A percentile compares a stretch with the other conserved stretches of the same genome.
These are phyloP conservation scores for Leccinellum albellum DNA, from an alignment of 768 basidiomycete species.

Conservation along the genomic window DNA sequence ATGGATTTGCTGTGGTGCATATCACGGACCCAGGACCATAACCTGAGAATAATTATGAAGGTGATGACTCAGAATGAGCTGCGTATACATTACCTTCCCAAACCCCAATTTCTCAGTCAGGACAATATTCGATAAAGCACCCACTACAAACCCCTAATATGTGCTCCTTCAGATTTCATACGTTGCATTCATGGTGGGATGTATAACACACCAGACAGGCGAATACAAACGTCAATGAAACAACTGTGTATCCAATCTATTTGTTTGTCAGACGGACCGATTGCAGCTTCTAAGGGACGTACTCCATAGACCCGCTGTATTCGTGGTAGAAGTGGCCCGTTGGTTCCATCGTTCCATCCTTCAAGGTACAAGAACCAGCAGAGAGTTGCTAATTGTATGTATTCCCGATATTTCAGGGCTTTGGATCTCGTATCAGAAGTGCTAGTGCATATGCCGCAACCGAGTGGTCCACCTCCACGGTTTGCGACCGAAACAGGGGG, in stretches of 20 bases:
- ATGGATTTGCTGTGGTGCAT: neutral
- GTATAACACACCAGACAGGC: constrained; percentile 37
- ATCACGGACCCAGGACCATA: constrained; percentile 34
- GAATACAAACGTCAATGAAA: constrained; percentile 56
- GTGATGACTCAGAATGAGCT: neutral
- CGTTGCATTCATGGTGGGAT: neutral
- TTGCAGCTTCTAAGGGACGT: neutral
- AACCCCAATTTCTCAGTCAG: constrained; percentile 43
- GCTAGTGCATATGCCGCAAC: neutral
- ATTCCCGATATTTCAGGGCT: constrained; percentile 12
- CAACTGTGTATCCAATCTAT: constrained; percentile 48
- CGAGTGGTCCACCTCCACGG: neutral
- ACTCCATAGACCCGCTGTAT: constrained; percentile 59
- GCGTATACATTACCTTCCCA: constrained; percentile 32
- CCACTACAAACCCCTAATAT: constrained; percentile 40
- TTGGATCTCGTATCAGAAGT: constrained; percentile 1
- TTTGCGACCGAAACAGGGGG: neutral
- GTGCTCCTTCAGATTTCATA: constrained; percentile 16
- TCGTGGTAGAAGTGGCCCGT: constrained; percentile 70
- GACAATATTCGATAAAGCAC: constrained; percentile 45
- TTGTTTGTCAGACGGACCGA: neutral
- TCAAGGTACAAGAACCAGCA: constrained; percentile 57
- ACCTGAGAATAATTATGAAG: constrained; percentile 26
- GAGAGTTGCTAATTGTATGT: constrained; percentile 50
- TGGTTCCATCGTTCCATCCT: constrained; percentile 78